Conservation (phyloP, 768 basidiomycete genomes). For the Boletellus ananiceps region DNA sequence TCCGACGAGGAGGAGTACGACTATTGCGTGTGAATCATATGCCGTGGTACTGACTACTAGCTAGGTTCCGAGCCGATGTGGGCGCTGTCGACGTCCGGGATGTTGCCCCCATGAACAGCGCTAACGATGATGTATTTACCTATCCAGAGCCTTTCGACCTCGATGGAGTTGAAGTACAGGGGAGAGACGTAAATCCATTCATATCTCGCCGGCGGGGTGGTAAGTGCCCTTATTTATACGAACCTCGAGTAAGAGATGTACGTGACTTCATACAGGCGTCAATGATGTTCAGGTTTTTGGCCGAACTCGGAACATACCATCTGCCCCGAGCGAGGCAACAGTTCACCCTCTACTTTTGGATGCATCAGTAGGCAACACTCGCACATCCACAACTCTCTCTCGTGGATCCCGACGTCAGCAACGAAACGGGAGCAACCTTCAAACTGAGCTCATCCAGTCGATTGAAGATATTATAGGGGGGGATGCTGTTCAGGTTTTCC, state of each 20-base stretch:
- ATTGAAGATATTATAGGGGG: constrained; percentile 80
- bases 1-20: constrained; percentile 67
- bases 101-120: constrained; percentile 24
- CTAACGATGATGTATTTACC: constrained; percentile 49
- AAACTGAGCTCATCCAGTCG: constrained; percentile 63
- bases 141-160: constrained; percentile 52
- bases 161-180: constrained; percentile 40
- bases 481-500: constrained; percentile 77
- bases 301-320: constrained; percentile 46
- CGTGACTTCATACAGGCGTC: constrained; percentile 31
- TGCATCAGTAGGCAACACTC: constrained; percentile 42
- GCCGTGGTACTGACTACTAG: constrained; percentile 14
- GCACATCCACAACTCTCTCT: constrained; percentile 40
- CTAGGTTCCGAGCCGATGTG: constrained; percentile 40
- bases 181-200: constrained; percentile 38
- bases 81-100: constrained; percentile 36
- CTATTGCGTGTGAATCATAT: constrained; percentile 2
- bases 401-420: constrained; percentile 53
- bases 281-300: constrained; percentile 64
- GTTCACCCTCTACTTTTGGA: constrained; percentile 83
- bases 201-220: constrained; percentile 52
- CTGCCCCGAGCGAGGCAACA: constrained; percentile 61
- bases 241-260: not conserved
- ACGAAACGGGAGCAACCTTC: constrained; percentile 44
- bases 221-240: constrained; percentile 2